A percentile compares a stretch with the other conserved stretches of the same genome.
These are phyloP conservation scores for Baorangia bicolor DNA, from an alignment of 768 basidiomycete species.

Conservation along the genomic window DNA sequence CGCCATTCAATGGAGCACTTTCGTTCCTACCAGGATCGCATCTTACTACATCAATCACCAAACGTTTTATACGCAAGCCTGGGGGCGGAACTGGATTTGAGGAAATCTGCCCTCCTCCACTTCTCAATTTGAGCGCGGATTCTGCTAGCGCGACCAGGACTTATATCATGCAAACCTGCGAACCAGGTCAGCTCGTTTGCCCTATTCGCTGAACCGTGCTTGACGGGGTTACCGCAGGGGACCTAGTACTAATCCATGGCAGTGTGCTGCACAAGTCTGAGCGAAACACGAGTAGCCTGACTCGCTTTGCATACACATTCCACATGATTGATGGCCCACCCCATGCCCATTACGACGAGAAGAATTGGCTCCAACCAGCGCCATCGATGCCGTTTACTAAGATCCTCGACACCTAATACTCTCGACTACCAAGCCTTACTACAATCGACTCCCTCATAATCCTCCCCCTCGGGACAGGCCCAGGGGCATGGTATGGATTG, in stretches of 20 bases:
- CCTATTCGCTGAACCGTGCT: not conserved
- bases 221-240: conserved; percentile 47
- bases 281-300: conserved; percentile 74
- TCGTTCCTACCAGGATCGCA: conserved; percentile 93
- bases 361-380: conserved; percentile 96
- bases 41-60: conserved; percentile 64
- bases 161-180: conserved; percentile 70
- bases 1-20: conserved; percentile 76
- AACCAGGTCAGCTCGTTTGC: conserved; percentile 51
- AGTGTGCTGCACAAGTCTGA: conserved; percentile 90
- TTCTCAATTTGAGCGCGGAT: not conserved
- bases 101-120: conserved; percentile 41
- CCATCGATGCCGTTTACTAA: conserved; percentile 75
- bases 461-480: too few relatives aligned
- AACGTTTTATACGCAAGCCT: conserved; percentile 81
- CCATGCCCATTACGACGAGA: conserved; percentile 73
- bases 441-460: too few relatives aligned
- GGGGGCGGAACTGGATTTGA: conserved; percentile 86
- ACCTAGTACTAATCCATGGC: conserved; percentile 93
- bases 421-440: too few relatives aligned
- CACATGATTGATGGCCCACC: conserved; percentile 86
- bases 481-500: too few relatives aligned
- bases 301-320: conserved; percentile 93
- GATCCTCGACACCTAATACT: too few relatives aligned
- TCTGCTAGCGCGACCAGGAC: conserved; percentile 31